Base-by-base conservation (phyloP, 371 early-diverging fungal genomes). In the Rhizomucor miehei region DNA sequence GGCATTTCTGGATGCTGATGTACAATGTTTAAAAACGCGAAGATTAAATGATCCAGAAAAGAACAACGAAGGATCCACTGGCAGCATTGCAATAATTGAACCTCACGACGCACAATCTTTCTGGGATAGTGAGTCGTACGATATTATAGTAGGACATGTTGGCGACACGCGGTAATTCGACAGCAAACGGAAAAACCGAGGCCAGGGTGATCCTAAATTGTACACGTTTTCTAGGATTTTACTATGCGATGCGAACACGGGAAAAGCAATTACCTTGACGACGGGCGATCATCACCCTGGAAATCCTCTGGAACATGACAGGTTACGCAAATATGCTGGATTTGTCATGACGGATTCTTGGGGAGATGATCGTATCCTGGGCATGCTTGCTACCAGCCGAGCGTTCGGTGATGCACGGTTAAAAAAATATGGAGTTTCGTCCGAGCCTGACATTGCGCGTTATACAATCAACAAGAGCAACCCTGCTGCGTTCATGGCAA, bases 341-440 rank as follows among this genome's bases (percentile, higher is more conserved):
- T 86, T 79, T 60, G 71, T 86, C 1, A 86, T 74, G 1, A 79
- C 82, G 1, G 90, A 90, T 63, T 89, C 89, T 3, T 90, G 85
- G 77, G 90, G 90, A 34, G 88, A 89, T 59, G 89, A 89, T 54
- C 75, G 85, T 34, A 82, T 83, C 5, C 66, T 90, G 71, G 89
- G 88, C 1, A 73, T 73, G 54, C 60, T 90, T 35, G 89, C 89
- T 0, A 88, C 82, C 11, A 87, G 89, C 41, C 77, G 90, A 17
- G 82, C 89, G 0, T 77, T 90, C 67, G 90, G 90, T 20, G 90
- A 90, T 65, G 76, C 82, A 25, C 75, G 79, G 51, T 67, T 86
- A 46, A 90, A 90, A 62, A 73, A 75, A 11, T 90, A 80, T 60
- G 90, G 90, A 5, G 87, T 90, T 11, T 72, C 89, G 38, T 79